Conservation (phyloP, 1,284 basidiomycete species). For the Anthracocystis setariae region DNA sequence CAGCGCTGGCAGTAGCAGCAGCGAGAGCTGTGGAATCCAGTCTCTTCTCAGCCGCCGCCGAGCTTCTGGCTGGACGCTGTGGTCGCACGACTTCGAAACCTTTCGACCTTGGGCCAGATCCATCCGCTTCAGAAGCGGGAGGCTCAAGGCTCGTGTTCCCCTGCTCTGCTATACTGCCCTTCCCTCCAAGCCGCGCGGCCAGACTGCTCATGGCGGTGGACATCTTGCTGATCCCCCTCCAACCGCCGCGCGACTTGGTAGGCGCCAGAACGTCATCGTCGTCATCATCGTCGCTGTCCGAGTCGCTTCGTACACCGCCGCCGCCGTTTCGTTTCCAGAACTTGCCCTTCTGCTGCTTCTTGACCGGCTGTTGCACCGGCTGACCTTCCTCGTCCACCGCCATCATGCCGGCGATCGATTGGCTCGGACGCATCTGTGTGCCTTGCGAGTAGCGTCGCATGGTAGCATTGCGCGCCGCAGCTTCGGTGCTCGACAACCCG, state of each 20-base stretch:
- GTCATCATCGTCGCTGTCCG: conserved; percentile 39
- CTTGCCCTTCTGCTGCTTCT: conserved; percentile 25
- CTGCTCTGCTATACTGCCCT: conserved; percentile 15
- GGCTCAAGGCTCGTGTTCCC: conserved; percentile 43
- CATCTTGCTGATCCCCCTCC: conserved; percentile 60
- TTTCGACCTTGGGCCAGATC: conserved; percentile 18
- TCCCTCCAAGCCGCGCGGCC: conserved; percentile 23
- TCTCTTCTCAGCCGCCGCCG: conserved; percentile 22
- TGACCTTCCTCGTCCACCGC: conserved; percentile 48
- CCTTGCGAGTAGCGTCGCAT: conserved; percentile 37
- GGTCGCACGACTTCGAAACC: conserved; percentile 57
- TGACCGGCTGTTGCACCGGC: conserved; percentile 17
- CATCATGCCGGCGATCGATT: conserved; percentile 49
- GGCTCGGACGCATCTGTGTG: conserved; percentile 31
- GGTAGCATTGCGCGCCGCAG: conserved; percentile 36
- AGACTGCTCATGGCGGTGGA: conserved; percentile 43
- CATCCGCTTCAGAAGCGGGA: conserved; percentile 34
- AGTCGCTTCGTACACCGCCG: conserved; percentile 19
- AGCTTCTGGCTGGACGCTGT: conserved; percentile 28
- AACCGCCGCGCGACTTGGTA: conserved; percentile 39
- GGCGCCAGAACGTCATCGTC: conserved; percentile 14
- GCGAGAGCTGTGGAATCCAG: conserved; percentile 43
- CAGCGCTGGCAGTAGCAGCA: conserved; percentile 11
- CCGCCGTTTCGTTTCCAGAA: conserved; percentile 50
- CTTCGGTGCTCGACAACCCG: conserved; percentile 34